phyloP scores from a whole-genome alignment of 345 rosid species.

The Linum trigynum region DNA sequence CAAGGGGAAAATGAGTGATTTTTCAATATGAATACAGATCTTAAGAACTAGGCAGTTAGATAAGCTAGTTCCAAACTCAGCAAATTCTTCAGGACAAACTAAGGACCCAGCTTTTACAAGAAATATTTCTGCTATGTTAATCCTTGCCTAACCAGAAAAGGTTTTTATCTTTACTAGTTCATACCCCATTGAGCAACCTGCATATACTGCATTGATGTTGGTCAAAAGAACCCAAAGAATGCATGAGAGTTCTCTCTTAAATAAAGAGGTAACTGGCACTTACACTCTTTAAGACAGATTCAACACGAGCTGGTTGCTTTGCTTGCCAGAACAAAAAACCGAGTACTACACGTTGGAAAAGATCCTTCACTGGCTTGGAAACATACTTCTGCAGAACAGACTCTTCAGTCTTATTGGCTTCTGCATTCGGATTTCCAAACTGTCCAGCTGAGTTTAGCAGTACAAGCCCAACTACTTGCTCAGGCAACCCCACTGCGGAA shows the following conservation, averaged over 20 bases:
- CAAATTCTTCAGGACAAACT: too few relatives aligned
- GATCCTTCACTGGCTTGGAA: conserved; percentile 70
- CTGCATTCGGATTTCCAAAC: conserved; percentile 50
- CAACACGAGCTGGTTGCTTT: conserved; percentile 78
- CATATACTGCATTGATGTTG: neutral
- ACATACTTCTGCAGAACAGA: conserved; percentile 40
- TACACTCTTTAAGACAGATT: conserved; percentile 81
- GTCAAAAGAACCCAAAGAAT: neutral
- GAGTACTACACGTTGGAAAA: conserved; percentile 82
- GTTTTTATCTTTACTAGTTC: neutral
- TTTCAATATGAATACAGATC: too few relatives aligned
- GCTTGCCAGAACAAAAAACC: conserved; percentile 93
- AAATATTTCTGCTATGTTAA: neutral
- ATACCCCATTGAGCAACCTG: neutral
- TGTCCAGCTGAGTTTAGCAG: conserved; percentile 90
- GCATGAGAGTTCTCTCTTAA: conserved; percentile 4
- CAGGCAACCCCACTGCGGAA: conserved; percentile 59
- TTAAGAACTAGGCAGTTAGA: neutral
- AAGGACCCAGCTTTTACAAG: too few relatives aligned
- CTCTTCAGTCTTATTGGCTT: conserved; percentile 37
- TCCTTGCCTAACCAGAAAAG: neutral
- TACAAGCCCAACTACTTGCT: conserved; percentile 60
- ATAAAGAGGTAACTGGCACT: conserved; percentile 15
- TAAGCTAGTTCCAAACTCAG: neutral
- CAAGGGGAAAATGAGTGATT: too few relatives aligned